Evolutionary conservation across 2,329 filamentous ascomycete genomes (phyloP).

Genomic region (Boeremia lycopersici): DNA sequence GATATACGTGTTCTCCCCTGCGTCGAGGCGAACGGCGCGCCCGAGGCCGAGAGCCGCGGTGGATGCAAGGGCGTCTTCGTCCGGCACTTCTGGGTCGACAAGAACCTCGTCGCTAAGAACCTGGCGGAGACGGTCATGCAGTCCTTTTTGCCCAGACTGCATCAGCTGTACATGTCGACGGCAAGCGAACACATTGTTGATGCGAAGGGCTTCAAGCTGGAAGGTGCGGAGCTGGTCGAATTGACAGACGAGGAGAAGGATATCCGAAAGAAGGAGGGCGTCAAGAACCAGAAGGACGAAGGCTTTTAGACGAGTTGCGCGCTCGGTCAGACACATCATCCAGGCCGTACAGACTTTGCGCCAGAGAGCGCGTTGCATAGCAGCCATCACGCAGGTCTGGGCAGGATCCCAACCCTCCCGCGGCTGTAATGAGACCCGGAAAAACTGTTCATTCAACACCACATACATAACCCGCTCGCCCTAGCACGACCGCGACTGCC

Average conservation of each 20-base stretch:
- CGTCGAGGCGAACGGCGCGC: slow-evolving; percentile 47
- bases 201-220: slow-evolving; percentile 42
- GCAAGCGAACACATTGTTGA: slow-evolving; percentile 41
- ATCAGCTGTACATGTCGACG: slow-evolving; percentile 39
- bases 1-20: slow-evolving; percentile 48
- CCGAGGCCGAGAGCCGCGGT: slow-evolving; percentile 40
- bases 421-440: background rate
- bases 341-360: background rate
- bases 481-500: background rate
- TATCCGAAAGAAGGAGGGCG: slow-evolving; percentile 23
- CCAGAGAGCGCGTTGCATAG: background rate
- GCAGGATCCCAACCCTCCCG: background rate
- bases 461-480: background rate
- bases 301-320: slow-evolving; percentile 29
- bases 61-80: slow-evolving; percentile 48
- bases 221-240: slow-evolving; percentile 42
- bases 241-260: slow-evolving; percentile 41
- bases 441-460: background rate
- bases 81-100: slow-evolving; percentile 49
- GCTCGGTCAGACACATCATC: background rate
- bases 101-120: slow-evolving; percentile 39
- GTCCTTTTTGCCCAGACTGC: slow-evolving; percentile 43
- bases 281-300: slow-evolving; percentile 46
- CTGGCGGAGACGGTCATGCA: slow-evolving; percentile 46
- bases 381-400: background rate